Evolutionary conservation across 2,329 filamentous ascomycete species (phyloP), one percentile per base, ranked within the genome.

Genomic region (Atkinsonella texensis): DNA sequence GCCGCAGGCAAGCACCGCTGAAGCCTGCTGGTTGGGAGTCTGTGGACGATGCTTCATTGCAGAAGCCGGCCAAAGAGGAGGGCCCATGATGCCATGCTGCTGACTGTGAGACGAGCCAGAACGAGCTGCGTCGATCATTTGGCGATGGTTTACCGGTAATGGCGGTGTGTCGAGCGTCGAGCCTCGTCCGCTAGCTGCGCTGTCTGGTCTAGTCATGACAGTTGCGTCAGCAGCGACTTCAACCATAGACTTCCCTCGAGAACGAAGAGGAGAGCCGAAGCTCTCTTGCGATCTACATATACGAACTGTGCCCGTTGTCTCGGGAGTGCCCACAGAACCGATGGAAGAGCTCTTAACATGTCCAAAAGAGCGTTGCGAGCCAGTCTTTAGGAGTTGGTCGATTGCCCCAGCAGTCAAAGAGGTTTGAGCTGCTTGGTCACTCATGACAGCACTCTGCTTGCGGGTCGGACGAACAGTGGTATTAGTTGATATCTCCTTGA

Each of bases 11-110:
- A 74, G 67, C 61, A 75, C 71, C 56, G 65, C 58, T 18, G 72
- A 62, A 60, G 69, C 68, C 42, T 68, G 63, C 52, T 76, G 73
- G 59, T 70, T 80, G 44, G 84, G 83, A 1, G 84, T 87, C 48
- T 73, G 74, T 13, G 84, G 83, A 43, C 79, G 74, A 47, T 68
- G 60, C 58, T 67, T 76, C 64, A 72, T 69, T 2, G 85, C 86
- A 53, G 89, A 95, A 46, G 89, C 88, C 33, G 90, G 88, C 60
- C 87, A 76, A 42, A 81, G 66, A n/a, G 91, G 91, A 46, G 91
- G 91, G 2, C 85, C 89, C 90, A 96, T 96, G 51, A 60, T 66
- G 39, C 68, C 70, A 58, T 66, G 70, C 43, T 62, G 63, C 40
- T 62, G 63, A 59, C 73, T 64, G 62, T 76, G 60, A 55, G 75